These are phyloP conservation scores for Lolium perenne DNA, from an alignment of 176 grass and related monocot species.

Conservation along the genomic window DNA sequence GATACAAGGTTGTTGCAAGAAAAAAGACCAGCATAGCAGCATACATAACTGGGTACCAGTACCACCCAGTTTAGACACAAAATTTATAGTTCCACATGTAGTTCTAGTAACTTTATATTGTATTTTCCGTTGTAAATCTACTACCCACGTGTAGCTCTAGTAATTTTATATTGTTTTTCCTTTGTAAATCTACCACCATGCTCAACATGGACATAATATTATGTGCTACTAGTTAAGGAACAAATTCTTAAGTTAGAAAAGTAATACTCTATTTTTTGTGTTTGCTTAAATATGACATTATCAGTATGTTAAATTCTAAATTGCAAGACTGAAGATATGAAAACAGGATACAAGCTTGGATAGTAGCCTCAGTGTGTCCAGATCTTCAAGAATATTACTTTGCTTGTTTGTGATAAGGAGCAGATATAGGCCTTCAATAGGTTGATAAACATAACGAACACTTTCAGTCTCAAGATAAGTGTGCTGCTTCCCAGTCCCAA, in stretches of 20 bases:
- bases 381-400: conserved; percentile 93
- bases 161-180: not conserved
- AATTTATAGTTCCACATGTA: conserved; percentile 11
- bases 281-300: not conserved
- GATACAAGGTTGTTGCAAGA: not conserved
- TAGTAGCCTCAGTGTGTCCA: conserved; percentile 80
- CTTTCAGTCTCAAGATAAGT: conserved; percentile 91
- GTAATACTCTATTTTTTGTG: not conserved
- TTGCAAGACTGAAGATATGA: not conserved
- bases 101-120: not conserved
- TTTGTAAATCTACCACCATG: not conserved
- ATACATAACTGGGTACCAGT: not conserved
- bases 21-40: conserved; percentile 24
- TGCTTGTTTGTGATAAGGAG: conserved; percentile 92
- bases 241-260: not conserved
- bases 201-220: not conserved
- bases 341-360: conserved; percentile 85
- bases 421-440: conserved; percentile 79
- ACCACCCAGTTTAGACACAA: not conserved
- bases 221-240: conserved; percentile 5
- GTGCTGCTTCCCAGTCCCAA: conserved; percentile 84
- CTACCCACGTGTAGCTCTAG: not conserved
- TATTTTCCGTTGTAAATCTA: not conserved
- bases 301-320: not conserved
- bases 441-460: conserved; percentile 88